phyloP scores from a whole-genome alignment of 179 eudicot genomes.

The Carnegiea gigantea region DNA sequence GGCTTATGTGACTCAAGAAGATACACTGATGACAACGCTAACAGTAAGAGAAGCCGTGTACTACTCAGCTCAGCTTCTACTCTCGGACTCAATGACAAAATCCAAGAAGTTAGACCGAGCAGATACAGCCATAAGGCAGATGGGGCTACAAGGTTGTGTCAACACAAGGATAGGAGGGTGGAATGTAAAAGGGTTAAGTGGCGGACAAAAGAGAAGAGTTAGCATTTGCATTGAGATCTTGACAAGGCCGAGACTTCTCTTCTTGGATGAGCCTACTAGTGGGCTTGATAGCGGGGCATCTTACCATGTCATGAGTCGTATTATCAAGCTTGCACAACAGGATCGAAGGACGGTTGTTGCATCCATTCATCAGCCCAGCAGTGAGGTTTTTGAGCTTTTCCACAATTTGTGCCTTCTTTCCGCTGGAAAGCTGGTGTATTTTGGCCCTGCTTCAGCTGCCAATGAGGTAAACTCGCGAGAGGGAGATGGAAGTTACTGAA shows the following conservation, averaged over 20 bases:
- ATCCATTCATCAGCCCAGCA: constrained; percentile 15
- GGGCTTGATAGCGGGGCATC: constrained; percentile 55
- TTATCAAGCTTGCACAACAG: constrained; percentile 8
- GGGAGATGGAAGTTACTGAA: no score
- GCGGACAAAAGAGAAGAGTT: constrained; percentile 53
- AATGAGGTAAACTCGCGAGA: constrained; percentile 21
- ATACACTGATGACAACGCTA: background rate
- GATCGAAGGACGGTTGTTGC: constrained; percentile 13
- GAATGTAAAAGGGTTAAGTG: constrained; percentile 48
- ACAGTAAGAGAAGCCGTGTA: constrained; percentile 35
- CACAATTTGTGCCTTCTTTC: constrained; percentile 21
- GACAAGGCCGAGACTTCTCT: constrained; percentile 42
- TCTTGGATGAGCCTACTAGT: constrained; percentile 57
- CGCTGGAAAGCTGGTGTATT: constrained; percentile 10
- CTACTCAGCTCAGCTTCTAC: constrained; percentile 37
- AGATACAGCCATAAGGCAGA: constrained; percentile 31
- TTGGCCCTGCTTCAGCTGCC: constrained; percentile 12
- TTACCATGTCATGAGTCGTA: constrained; percentile 44
- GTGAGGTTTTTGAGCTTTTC: constrained; percentile 20
- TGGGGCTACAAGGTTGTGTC: constrained; percentile 43
- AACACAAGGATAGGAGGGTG: constrained; percentile 54
- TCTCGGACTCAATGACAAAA: constrained; percentile 33
- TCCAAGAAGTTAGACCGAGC: constrained; percentile 40
- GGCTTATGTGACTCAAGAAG: background rate
- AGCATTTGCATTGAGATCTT: constrained; percentile 53